phyloP scores from a whole-genome alignment of 768 basidiomycete genomes.

The Solioccasus polychromus region DNA sequence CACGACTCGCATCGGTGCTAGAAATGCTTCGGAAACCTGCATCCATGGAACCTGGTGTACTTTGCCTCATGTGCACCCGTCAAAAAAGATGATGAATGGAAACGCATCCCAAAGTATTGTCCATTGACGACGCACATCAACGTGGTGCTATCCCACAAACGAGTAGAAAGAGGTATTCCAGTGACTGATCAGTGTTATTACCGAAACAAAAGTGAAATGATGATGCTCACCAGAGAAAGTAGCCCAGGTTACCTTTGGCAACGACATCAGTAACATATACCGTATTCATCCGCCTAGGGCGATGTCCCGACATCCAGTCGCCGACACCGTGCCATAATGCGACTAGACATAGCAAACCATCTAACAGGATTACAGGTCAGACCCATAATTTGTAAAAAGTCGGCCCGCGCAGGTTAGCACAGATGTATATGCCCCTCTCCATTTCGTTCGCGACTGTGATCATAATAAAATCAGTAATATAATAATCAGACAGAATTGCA shows the following conservation, averaged over 20 bases:
- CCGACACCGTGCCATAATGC: slow-evolving; percentile 6
- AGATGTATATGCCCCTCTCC: not conserved
- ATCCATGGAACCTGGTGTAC: not conserved
- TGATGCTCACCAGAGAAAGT: slow-evolving; percentile 20
- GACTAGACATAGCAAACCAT: slow-evolving; percentile 5
- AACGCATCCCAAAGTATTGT: too few species aligned
- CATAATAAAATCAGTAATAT: too few species aligned
- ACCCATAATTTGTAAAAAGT: not conserved
- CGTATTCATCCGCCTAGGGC: not conserved
- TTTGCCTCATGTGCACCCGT: too few species aligned
- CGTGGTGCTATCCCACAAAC: too few species aligned
- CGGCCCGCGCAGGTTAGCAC: not conserved
- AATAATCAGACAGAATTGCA: not conserved
- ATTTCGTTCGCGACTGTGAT: slow-evolving; percentile 11
- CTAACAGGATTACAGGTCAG: slow-evolving; percentile 6
- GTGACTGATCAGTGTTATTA: too few species aligned
- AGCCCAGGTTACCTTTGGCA: slow-evolving; percentile 11
- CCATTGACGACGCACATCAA: too few species aligned
- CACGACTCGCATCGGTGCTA: too few species aligned
- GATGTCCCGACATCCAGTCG: not conserved
- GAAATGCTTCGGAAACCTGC: slow-evolving; percentile 5
- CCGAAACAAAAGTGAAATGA: too few species aligned
- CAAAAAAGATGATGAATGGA: too few species aligned
- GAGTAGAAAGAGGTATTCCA: too few species aligned
- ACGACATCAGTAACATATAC: slow-evolving; percentile 5